Percentiles rank a stretch among this genome's conserved stretches.
These are phyloP conservation scores for Skeletonema costatum DNA, from an alignment of 108 stramenopile genomes.

Conservation along the genomic window DNA sequence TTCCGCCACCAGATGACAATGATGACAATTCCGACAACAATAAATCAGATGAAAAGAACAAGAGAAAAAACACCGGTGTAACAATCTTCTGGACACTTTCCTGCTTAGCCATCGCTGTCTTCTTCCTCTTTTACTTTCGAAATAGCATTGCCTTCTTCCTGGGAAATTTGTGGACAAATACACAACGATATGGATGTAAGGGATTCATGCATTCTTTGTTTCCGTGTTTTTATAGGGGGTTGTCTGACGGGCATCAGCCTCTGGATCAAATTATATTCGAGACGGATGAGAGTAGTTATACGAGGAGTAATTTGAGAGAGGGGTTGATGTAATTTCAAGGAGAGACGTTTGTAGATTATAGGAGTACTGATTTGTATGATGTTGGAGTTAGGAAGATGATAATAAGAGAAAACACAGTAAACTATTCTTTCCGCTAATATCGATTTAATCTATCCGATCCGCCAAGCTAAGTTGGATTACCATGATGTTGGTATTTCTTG, in stretches of 20 bases:
- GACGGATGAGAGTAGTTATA: constrained; percentile 12
- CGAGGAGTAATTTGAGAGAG: constrained; percentile 6
- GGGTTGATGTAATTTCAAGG: background rate
- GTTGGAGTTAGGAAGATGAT: background rate
- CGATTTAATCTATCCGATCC: background rate
- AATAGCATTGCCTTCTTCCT: constrained; percentile 39
- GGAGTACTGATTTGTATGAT: background rate
- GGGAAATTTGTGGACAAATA: constrained; percentile 26
- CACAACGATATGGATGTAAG: constrained; percentile 39
- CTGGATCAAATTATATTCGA: constrained; percentile 53
- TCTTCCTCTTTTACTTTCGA: constrained; percentile 28
- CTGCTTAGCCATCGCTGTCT: constrained; percentile 1
- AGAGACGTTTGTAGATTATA: background rate
- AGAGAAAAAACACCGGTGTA: background rate
- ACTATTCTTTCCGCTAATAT: background rate
- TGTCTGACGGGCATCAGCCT: constrained; percentile 1
- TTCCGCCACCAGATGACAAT: constrained; percentile 5
- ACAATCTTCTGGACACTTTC: constrained; percentile 1
- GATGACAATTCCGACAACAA: constrained; percentile 15
- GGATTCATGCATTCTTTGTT: constrained; percentile 29
- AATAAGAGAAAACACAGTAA: background rate
- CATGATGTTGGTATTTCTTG: background rate
- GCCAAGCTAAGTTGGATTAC: background rate
- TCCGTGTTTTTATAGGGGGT: constrained; percentile 23
- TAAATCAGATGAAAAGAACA: background rate